Base-by-base conservation (phyloP, 768 basidiomycete genomes). In the Inosperma sp. region DNA sequence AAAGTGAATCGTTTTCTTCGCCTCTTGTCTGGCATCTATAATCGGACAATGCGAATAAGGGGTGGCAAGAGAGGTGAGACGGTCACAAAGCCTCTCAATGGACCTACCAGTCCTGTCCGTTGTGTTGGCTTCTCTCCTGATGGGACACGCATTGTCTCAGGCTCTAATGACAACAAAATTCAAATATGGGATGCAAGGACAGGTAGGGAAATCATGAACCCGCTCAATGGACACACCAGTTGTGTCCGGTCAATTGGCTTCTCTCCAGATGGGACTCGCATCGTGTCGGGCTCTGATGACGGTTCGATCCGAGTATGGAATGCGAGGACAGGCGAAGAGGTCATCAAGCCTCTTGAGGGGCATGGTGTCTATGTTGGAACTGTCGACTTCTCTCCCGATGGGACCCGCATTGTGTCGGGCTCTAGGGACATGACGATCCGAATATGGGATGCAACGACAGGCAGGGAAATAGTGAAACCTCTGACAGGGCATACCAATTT, bases 61-160 rank as follows among this genome's bases (percentile, higher is more conserved):
- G 39, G 13, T 40, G 37, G 37, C 21, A 45, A 27, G 50, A 55
- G 33, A 54, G 48, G 50, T 7, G 26, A 29, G 26, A 7, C 26
- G 16, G 42, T 29, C 7, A 29, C 30, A 29, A 29, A 29, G 37
- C 25, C 25, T 29, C 42, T 43, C 27, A 29, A 17, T 27, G 37
- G 14, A 22, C 42, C 8, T 17, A 43, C 42, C 3, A 29, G 19
- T 9, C n/a, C 26, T 5, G 16, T 43, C 42, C 1, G 5, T 6
- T 43, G 27, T 16, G 40, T 25, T 25, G 40, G 40, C n/a, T 41
- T 16, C 16, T 64, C 62, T 3, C 52, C 48, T 3, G 58, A 62
- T 42, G 59, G 55, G 10, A 52, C 6, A 23, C 52, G 39, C 16
- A 41, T 61, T 21, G 49, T 57, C 6, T 57, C 59, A n/a, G 58